phyloP scores from a whole-genome alignment of 1,284 basidiomycete species.

The Trichosporon sp. region DNA sequence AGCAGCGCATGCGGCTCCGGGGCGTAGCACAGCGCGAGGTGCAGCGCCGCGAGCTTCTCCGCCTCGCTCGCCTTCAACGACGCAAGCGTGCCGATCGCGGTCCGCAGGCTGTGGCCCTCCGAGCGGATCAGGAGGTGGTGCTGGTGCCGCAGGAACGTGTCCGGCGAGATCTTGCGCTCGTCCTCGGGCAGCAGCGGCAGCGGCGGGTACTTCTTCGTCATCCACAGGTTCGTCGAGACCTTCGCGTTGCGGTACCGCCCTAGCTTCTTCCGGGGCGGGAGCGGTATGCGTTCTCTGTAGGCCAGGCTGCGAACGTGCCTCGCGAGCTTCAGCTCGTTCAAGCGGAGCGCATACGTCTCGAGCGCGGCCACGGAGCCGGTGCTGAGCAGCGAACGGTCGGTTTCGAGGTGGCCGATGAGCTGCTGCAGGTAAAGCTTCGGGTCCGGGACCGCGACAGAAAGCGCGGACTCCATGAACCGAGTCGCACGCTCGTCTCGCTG shows the following conservation, averaged over 20 bases:
- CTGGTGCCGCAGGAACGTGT: constrained; percentile 6
- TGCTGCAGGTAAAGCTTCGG: background rate
- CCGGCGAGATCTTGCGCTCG: background rate
- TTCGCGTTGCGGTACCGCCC: background rate
- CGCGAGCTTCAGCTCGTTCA: background rate
- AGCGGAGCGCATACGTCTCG: background rate
- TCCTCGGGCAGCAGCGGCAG: background rate
- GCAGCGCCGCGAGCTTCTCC: background rate
- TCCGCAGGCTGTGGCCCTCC: background rate
- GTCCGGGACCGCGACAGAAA: background rate
- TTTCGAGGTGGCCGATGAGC: background rate
- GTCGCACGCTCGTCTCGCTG: background rate
- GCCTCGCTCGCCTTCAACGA: background rate
- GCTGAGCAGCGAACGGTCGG: background rate
- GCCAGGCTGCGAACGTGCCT: background rate
- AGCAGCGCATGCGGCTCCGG: background rate
- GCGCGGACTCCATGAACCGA: background rate
- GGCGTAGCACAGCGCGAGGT: background rate
- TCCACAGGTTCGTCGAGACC: background rate
- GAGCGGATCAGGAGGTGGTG: constrained; percentile 8
- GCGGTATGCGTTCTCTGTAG: background rate
- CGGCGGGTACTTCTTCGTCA: constrained; percentile 2
- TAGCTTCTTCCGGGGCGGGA: background rate
- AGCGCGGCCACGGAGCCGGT: background rate
- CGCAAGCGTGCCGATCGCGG: background rate